These are phyloP conservation scores for Cryptomeria japonica DNA, from an alignment of 75 land plant species.

Conservation along the genomic window DNA sequence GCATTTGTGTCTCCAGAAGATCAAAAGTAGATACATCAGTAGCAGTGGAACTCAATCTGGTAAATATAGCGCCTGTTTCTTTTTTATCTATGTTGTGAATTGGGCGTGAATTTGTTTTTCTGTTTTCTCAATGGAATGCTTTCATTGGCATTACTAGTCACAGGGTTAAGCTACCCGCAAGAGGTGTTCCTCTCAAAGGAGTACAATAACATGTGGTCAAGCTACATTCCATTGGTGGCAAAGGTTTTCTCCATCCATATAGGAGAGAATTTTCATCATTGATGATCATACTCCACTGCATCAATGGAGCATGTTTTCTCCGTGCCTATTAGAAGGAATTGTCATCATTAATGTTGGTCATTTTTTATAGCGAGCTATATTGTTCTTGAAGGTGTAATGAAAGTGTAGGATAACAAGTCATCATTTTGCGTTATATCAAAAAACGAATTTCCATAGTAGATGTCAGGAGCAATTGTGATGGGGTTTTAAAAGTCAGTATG, in stretches of 20 bases:
- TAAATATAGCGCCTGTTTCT: neutral
- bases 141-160: neutral
- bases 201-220: neutral
- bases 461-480: neutral
- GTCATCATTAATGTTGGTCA: neutral
- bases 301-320: neutral
- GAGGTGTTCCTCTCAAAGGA: neutral
- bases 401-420: too few species aligned
- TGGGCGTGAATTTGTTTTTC: neutral
- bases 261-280: neutral
- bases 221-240: neutral
- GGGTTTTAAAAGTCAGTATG: too few species aligned
- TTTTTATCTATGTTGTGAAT: neutral
- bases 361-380: neutral
- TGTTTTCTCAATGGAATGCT: neutral
- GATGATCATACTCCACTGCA: neutral
- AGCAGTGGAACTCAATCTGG: conserved; percentile 13
- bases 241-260: neutral
- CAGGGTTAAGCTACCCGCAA: neutral
- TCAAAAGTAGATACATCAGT: conserved; percentile 12
- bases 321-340: neutral
- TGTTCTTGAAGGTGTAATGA: too few species aligned
- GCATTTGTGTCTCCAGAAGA: conserved; percentile 15
- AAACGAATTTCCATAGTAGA: neutral
- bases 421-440: too few species aligned